Evolutionary conservation across 257 asterid species (phyloP), one percentile per base, ranked within the genome.

Genomic region (Solanum appendiculatum): DNA sequence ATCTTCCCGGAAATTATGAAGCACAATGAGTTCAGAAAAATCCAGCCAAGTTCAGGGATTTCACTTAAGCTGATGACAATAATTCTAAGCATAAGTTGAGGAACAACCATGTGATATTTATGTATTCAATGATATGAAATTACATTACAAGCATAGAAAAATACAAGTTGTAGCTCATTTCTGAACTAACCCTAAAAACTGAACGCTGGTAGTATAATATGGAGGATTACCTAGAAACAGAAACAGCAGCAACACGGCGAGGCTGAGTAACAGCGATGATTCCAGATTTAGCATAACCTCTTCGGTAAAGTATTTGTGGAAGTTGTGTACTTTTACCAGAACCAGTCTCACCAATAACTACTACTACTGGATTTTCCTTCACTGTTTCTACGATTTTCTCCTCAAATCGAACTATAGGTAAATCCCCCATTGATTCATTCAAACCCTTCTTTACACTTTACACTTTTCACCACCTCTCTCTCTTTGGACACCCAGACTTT

Each of bases 261-360:
- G 99, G 99, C 91, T 97, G 99, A 86, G 98, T 95, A 31, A 97
- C 95, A 80, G 97, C 99, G 34, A 97, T 93, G 89, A 91, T 88
- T 20, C 98, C 96, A 42, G 95, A 92, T 82, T 94, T 90, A 34
- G 99, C 93, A 90, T 94, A 97, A 25, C 98, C 98, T 54, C 89
- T 92, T 86, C 93, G 54, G 74, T 93, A 96, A 83, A 97, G 99
- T 85, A 97, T 97, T 87, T 95, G 98, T 27, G 99, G 95, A 40
- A 95, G 98, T 77, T 97, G 99, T 37, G 98, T 97, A 87, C 99
- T 97, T 87, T 97, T 97, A 0, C 99, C 99, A 0, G 99, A 97
- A 56, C 98, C 99, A 9, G 98, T 95, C 90, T 97, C 99, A 42
- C 98, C 99, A 33, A 97, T 95, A 27, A 97, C 86, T 5, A 97